These are phyloP conservation scores for Elaeagnus macrophylla DNA, from an alignment of 306 rosid species.

Conservation along the genomic window DNA sequence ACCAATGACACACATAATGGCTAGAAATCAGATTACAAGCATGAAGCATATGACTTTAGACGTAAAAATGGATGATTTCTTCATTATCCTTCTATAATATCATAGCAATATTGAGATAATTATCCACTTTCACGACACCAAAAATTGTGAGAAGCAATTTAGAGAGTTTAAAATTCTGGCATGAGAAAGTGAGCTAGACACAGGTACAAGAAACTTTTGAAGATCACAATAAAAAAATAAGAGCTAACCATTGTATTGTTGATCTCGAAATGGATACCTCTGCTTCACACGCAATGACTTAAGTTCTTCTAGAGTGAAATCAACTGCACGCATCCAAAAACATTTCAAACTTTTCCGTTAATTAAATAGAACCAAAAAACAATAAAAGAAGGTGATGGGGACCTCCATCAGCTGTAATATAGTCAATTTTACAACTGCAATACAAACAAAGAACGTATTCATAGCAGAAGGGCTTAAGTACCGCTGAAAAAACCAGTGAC, in stretches of 20 bases:
- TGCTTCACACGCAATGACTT: constrained; percentile 64
- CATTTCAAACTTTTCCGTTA: constrained; percentile 7
- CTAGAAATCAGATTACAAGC: too few species aligned
- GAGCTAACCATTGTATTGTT: constrained; percentile 66
- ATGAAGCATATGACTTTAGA: too few species aligned
- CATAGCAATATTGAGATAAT: too few species aligned
- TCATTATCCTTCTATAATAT: too few species aligned
- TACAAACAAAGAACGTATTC: not conserved
- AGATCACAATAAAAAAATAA: not conserved
- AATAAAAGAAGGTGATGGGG: too few species aligned
- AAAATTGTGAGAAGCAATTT: too few species aligned
- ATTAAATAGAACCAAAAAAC: not conserved
- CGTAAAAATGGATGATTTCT: too few species aligned
- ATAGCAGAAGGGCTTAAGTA: constrained; percentile 22
- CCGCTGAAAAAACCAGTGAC: constrained; percentile 73
- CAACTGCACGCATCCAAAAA: constrained; percentile 46
- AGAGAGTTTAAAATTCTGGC: too few species aligned
- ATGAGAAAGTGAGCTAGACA: not conserved
- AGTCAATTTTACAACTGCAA: constrained; percentile 1
- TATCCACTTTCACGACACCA: too few species aligned
- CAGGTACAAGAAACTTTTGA: not conserved
- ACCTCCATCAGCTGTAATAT: not conserved
- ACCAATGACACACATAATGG: too few species aligned
- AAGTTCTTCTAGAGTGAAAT: constrained; percentile 69
- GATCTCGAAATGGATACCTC: constrained; percentile 67